Conservation (phyloP, 768 basidiomycete genomes). For the Pluteus cervinus region DNA sequence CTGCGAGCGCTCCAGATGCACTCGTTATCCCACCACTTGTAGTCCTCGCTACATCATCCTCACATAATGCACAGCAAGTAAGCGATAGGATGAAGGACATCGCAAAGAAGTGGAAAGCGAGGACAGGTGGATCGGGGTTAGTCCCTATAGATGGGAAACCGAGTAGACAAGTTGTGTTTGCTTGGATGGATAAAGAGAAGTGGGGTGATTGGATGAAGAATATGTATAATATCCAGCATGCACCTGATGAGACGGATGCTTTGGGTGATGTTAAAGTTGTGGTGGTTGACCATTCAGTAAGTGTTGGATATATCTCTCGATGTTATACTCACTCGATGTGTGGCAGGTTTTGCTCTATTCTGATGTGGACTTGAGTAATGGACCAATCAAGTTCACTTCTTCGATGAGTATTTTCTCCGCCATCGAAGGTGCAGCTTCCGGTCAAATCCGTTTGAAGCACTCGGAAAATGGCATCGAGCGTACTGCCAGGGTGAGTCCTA, state of each 20-base stretch:
- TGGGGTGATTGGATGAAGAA: slow-evolving; percentile 90
- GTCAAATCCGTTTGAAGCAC: slow-evolving; percentile 44
- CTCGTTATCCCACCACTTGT: too few relatives aligned
- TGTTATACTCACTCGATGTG: slow-evolving; percentile 1
- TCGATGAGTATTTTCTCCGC: slow-evolving; percentile 54
- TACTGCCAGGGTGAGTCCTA: slow-evolving; percentile 45
- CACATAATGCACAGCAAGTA: slow-evolving; percentile 31
- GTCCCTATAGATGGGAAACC: slow-evolving; percentile 31
- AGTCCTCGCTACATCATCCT: slow-evolving; percentile 56
- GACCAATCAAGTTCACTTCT: slow-evolving; percentile 49
- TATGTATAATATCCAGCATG: slow-evolving; percentile 68
- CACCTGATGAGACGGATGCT: slow-evolving; percentile 14
- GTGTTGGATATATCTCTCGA: slow-evolving; percentile 12
- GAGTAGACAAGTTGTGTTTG: slow-evolving; percentile 64
- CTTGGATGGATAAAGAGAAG: slow-evolving; percentile 81
- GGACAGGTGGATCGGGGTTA: slow-evolving; percentile 33
- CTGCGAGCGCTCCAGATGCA: slow-evolving; percentile 56
- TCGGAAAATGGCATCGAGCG: slow-evolving; percentile 73
- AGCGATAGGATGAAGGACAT: slow-evolving; percentile 43
- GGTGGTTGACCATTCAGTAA: slow-evolving; percentile 77
- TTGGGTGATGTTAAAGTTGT: slow-evolving; percentile 46
- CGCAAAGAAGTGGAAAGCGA: slow-evolving; percentile 53
- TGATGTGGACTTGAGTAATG: slow-evolving; percentile 53
- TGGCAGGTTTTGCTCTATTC: slow-evolving; percentile 70
- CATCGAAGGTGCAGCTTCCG: slow-evolving; percentile 58